Percentiles rank a stretch among this genome's conserved stretches.
Conservation (phyloP, 495 filamentous ascomycete species). For the Hapsidospora chrysogenum region DNA sequence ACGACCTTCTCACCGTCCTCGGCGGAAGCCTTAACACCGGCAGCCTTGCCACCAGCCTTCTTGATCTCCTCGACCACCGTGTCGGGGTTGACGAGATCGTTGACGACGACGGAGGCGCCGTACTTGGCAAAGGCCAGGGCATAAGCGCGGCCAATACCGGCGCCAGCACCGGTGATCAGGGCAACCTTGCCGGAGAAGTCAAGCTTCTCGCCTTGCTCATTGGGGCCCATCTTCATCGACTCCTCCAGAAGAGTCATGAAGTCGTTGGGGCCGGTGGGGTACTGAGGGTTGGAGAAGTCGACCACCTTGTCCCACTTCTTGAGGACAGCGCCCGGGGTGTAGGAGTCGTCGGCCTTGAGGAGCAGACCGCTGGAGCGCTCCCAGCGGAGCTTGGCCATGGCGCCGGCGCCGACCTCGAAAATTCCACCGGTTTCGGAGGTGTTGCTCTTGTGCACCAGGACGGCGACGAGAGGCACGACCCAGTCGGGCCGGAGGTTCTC, state of each 20-base stretch:
- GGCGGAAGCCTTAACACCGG: slow-evolving; percentile 82
- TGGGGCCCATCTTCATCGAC: slow-evolving; percentile 61
- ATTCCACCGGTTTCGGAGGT: slow-evolving; percentile 70
- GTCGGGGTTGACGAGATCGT: slow-evolving; percentile 90
- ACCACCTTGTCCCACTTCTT: slow-evolving; percentile 76
- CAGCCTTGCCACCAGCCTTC: slow-evolving; percentile 76
- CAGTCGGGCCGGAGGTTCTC: slow-evolving; percentile 84
- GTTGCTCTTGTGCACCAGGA: slow-evolving; percentile 79
- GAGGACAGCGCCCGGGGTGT: slow-evolving; percentile 77
- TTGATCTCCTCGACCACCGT: slow-evolving; percentile 82
- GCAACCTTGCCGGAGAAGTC: slow-evolving; percentile 86
- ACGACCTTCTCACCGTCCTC: slow-evolving; percentile 90
- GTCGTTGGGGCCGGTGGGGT: slow-evolving; percentile 77
- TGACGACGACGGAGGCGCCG: slow-evolving; percentile 84
- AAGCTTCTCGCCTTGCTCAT: slow-evolving; percentile 56
- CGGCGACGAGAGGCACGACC: slow-evolving; percentile 88
- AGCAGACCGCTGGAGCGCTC: slow-evolving; percentile 84
- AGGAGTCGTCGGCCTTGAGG: slow-evolving; percentile 72
- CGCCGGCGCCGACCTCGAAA: slow-evolving; percentile 87
- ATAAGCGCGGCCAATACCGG: slow-evolving; percentile 85
- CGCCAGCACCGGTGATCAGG: slow-evolving; percentile 83
- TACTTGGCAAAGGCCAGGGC: slow-evolving; percentile 78
- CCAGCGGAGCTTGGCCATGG: slow-evolving; percentile 88
- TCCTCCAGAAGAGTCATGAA: slow-evolving; percentile 79
- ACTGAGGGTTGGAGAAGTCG: slow-evolving; percentile 72